Evolutionary conservation across 2,329 filamentous ascomycete species (phyloP), one percentile per base, ranked within the genome.

Genomic region (Diaporthe citriasiana): DNA sequence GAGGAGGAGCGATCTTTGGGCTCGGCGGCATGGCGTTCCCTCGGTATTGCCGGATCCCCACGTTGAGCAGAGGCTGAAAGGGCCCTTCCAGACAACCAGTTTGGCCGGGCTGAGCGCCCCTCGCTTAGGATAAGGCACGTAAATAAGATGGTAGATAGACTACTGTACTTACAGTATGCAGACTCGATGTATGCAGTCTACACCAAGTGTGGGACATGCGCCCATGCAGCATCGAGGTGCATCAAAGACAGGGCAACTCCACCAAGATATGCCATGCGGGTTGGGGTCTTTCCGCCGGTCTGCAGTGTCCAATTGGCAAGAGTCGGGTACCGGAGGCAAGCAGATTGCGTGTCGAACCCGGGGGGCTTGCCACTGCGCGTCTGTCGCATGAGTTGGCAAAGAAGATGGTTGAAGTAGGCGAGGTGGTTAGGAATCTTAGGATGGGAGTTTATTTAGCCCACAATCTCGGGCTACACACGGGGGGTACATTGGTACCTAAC

Each of bases 21-120:
- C 45, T 51, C 45, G 30, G 33, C 45, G 45, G 63, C 45, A 17
- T 27, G 33, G 30, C 47, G 33, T 27, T 38, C 30, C 13, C 47
- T 68, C 63, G 63, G 63, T 27, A 35, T 68, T 53, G 63, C 63
- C 63, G 63, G 47, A 12, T 68, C 63, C 33, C 63, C 63, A 68
- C 63, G 63, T n/a, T 15, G 45, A 53, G 15, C n/a, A 38, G 55
- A 51, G 47, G 47, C 60, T 53, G 30, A 38, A 68, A 45, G 63
- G 63, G 63, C 63, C 63, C 25, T 53, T 68, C 63, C 63, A 68
- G 63, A 68, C 63, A 66, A 50, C 30, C 60, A 38, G 45, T 22
- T 25, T 13, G 53, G 53, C 13, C 22, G 38, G 57, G 45, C 45
- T 19, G 33, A 27, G 33, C 15, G 15, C 30, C 27, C 47, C 47